Conservation (phyloP, 768 basidiomycete genomes). For the Panellus pusillus region DNA sequence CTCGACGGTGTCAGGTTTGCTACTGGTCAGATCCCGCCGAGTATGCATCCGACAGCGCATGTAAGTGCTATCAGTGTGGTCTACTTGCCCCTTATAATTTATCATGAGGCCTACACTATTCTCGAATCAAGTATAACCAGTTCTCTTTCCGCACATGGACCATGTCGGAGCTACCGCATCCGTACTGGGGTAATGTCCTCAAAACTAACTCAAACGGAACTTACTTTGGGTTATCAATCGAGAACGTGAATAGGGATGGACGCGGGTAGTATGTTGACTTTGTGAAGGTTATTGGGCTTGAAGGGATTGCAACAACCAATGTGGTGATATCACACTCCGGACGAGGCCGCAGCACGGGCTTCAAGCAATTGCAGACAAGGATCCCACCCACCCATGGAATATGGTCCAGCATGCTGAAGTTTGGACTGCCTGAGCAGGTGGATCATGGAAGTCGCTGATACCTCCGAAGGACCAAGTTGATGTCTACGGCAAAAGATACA, state of each 20-base stretch:
- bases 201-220: too few relatives aligned
- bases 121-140: slow-evolving; percentile 91
- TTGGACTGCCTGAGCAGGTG: slow-evolving; percentile 44
- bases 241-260: too few relatives aligned
- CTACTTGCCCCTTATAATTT: neutral
- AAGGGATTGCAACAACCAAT: slow-evolving; percentile 93
- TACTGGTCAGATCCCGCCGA: too few relatives aligned
- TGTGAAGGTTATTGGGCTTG: slow-evolving; percentile 93
- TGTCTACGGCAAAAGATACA: slow-evolving; percentile 70
- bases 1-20: slow-evolving; percentile 86
- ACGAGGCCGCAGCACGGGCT: slow-evolving; percentile 67
- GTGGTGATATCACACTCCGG: slow-evolving; percentile 78
- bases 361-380: slow-evolving; percentile 74
- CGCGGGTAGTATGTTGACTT: slow-evolving; percentile 98
- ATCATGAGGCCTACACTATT: slow-evolving; percentile 78
- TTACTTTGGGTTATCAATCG: too few relatives aligned
- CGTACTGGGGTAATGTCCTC: slow-evolving; percentile 85
- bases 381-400: slow-evolving; percentile 81
- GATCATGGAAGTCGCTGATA: slow-evolving; percentile 79
- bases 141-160: slow-evolving; percentile 93
- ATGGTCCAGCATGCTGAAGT: too few relatives aligned
- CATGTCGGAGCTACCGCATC: slow-evolving; percentile 69
- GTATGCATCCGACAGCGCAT: too few relatives aligned
- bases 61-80: too few relatives aligned
- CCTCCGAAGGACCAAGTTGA: slow-evolving; percentile 78